Conservation (phyloP, 768 basidiomycete species). For the Termitomyces sp. region DNA sequence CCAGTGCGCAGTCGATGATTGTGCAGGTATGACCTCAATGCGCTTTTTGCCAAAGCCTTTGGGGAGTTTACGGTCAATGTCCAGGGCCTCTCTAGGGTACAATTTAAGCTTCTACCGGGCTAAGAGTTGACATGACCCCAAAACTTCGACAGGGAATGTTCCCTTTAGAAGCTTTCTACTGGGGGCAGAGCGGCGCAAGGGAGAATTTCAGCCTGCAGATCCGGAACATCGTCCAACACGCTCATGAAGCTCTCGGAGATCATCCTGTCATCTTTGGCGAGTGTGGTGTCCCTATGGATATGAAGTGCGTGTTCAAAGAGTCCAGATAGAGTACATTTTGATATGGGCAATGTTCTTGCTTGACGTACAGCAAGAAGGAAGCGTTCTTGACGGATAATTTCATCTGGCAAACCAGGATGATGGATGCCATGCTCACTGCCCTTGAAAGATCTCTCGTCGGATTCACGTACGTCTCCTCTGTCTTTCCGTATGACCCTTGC, state of each 20-base stretch:
- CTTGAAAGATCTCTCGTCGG: slow-evolving; percentile 73
- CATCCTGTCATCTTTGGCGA: slow-evolving; percentile 86
- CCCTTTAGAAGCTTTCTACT: slow-evolving; percentile 73
- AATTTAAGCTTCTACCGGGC: slow-evolving; percentile 13
- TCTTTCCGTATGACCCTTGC: neutral
- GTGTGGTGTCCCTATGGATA: slow-evolving; percentile 94
- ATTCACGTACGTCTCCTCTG: slow-evolving; percentile 64
- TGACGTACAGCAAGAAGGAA: slow-evolving; percentile 46
- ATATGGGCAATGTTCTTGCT: neutral
- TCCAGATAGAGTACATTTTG: neutral
- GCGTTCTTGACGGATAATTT: slow-evolving; percentile 74
- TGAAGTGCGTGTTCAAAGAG: slow-evolving; percentile 66
- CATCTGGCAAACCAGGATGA: slow-evolving; percentile 82
- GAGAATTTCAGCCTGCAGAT: slow-evolving; percentile 85
- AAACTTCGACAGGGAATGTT: slow-evolving; percentile 68
- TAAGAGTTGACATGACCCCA: neutral
- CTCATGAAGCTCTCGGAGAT: slow-evolving; percentile 69
- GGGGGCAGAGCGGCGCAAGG: slow-evolving; percentile 77
- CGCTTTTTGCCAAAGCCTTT: slow-evolving; percentile 79
- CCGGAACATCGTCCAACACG: slow-evolving; percentile 66
- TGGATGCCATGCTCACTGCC: slow-evolving; percentile 87
- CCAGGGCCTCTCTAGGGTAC: slow-evolving; percentile 82
- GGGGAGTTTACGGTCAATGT: slow-evolving; percentile 89
- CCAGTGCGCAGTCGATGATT: neutral
- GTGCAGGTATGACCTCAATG: slow-evolving; percentile 85